Percentiles rank a stretch among this genome's conserved stretches.
Evolutionary conservation across 2,329 filamentous ascomycete species (phyloP).

Genomic region (Trichophyton benhamiae): DNA sequence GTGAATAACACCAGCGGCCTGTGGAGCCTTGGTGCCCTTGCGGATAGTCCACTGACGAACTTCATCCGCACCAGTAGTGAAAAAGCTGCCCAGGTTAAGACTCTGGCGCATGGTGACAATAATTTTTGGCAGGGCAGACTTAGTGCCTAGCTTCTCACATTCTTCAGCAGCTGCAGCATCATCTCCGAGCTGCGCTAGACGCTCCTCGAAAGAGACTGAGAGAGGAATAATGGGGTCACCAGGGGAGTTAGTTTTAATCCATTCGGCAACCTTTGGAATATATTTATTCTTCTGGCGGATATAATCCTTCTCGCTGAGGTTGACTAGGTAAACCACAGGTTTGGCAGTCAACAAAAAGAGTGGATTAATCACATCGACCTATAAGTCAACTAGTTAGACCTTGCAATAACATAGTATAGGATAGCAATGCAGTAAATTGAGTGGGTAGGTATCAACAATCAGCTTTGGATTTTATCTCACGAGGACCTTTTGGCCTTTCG

Average conservation of each 20-base stretch:
- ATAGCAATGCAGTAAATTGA: constrained; percentile 12
- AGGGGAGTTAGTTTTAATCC: constrained; percentile 81
- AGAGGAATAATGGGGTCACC: constrained; percentile 89
- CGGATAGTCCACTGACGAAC: constrained; percentile 98
- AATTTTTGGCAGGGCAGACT: constrained; percentile 83
- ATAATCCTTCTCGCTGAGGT: constrained; percentile 93
- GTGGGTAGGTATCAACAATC: constrained; percentile 31
- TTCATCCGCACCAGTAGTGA: constrained; percentile 91
- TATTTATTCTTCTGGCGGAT: constrained; percentile 99
- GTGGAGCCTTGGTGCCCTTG: constrained; percentile 90
- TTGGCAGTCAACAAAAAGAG: constrained; percentile 91
- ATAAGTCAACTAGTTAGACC: constrained; percentile 11
- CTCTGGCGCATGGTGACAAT: constrained; percentile 86
- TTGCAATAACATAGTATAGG: constrained; percentile 7
- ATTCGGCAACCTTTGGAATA: constrained; percentile 81
- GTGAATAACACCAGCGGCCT: constrained; percentile 95
- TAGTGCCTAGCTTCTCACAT: constrained; percentile 74
- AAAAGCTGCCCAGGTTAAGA: constrained; percentile 85
- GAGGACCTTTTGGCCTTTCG: constrained; percentile 72
- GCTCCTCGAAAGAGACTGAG: constrained; percentile 86
- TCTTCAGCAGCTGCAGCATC: constrained; percentile 71
- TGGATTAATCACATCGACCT: constrained; percentile 97
- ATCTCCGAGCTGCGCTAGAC: constrained; percentile 65
- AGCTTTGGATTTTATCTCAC: constrained; percentile 77
- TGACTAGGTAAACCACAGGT: constrained; percentile 92